These are phyloP conservation scores for Mrakia frigida DNA, from an alignment of 768 basidiomycete genomes.

Conservation along the genomic window DNA sequence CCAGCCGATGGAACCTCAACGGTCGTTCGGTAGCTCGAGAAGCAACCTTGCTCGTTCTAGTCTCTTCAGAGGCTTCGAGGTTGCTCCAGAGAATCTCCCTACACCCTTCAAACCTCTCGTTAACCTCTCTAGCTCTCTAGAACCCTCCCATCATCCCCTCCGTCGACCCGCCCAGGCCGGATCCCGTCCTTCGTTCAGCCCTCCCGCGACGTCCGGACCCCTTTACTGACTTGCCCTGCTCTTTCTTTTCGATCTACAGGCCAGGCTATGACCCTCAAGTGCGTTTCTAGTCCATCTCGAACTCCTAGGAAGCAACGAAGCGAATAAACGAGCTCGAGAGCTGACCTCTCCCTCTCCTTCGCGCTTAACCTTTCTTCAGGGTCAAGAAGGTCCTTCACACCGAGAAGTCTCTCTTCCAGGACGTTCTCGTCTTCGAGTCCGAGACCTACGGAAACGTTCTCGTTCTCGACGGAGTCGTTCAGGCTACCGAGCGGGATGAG, in stretches of 20 bases:
- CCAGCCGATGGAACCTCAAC: neutral
- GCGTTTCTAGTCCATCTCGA: conserved; percentile 20
- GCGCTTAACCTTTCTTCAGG: conserved; percentile 35
- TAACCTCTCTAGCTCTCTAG: neutral
- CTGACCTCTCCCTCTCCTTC: neutral
- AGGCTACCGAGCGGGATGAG: conserved; percentile 96
- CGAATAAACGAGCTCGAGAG: neutral
- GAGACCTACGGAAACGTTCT: conserved; percentile 97
- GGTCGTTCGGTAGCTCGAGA: neutral
- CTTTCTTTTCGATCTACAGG: conserved; percentile 47
- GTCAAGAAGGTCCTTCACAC: conserved; percentile 92
- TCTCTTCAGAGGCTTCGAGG: neutral
- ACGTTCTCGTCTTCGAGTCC: conserved; percentile 94
- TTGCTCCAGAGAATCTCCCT: neutral
- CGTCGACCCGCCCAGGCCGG: neutral
- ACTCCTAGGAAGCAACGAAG: conserved; percentile 1
- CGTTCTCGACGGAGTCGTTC: conserved; percentile 89
- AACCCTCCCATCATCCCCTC: neutral
- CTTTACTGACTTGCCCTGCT: neutral
- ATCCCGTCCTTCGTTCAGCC: neutral
- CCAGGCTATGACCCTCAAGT: conserved; percentile 90
- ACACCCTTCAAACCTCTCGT: neutral
- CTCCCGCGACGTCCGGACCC: neutral
- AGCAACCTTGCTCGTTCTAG: neutral
- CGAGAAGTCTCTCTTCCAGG: conserved; percentile 89